phyloP scores from a whole-genome alignment of 371 early-diverging fungal genomes.

The Apophysomyces elegans region DNA sequence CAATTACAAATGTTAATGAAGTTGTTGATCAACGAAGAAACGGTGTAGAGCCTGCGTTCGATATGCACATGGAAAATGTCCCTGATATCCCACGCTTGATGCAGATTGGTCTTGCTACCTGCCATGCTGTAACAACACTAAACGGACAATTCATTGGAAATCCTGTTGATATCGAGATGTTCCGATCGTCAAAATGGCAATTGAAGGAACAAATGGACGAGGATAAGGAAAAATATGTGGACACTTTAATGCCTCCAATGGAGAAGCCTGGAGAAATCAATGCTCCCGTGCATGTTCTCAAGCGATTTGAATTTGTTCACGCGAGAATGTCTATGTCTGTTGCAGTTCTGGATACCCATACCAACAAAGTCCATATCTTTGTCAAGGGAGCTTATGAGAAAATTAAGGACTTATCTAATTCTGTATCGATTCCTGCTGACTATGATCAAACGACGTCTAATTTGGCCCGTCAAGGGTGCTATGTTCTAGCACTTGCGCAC shows the following conservation, averaged over 20 bases:
- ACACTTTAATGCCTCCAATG: conserved; percentile 44
- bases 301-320: conserved; percentile 88
- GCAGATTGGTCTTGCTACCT: conserved; percentile 75
- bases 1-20: conserved; percentile 36
- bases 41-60: conserved; percentile 21
- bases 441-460: conserved; percentile 60
- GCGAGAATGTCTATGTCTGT: conserved; percentile 86
- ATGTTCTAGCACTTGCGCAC: conserved; percentile 78
- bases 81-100: conserved; percentile 42
- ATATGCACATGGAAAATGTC: conserved; percentile 36
- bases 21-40: conserved; percentile 28
- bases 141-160: conserved; percentile 82
- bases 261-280: conserved; percentile 21
- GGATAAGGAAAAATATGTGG: conserved; percentile 41
- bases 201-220: conserved; percentile 15
- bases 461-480: conserved; percentile 77
- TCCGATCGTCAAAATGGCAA: conserved; percentile 69
- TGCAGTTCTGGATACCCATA: conserved; percentile 63
- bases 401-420: conserved; percentile 61
- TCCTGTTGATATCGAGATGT: conserved; percentile 94
- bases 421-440: conserved; percentile 63
- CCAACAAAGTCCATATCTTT: conserved; percentile 68
- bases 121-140: conserved; percentile 82
- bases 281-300: conserved; percentile 58
- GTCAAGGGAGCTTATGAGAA: conserved; percentile 88